These are phyloP conservation scores for Lenzites betulinus DNA, from an alignment of 768 basidiomycete species.

Conservation along the genomic window DNA sequence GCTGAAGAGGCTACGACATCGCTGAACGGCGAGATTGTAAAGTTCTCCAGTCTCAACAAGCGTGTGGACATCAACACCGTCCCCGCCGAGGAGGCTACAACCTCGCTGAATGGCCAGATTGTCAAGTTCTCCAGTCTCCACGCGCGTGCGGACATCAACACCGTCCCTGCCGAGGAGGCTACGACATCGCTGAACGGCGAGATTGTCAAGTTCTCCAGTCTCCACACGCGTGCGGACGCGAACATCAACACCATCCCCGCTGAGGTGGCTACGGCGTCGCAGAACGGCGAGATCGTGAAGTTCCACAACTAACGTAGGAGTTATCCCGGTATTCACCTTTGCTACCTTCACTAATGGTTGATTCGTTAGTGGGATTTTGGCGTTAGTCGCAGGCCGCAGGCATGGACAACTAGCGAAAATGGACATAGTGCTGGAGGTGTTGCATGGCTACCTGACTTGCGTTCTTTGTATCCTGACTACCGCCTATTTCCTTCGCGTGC, in stretches of 20 bases:
- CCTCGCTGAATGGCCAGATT: slow-evolving; percentile 24
- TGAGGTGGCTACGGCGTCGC: slow-evolving; percentile 25
- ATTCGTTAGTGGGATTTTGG: no score
- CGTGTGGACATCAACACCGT: slow-evolving; percentile 27
- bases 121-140: slow-evolving; percentile 15
- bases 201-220: slow-evolving; percentile 30
- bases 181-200: slow-evolving; percentile 39
- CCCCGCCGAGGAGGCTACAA: slow-evolving; percentile 38
- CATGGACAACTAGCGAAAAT: not conserved
- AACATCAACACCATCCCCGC: slow-evolving; percentile 31
- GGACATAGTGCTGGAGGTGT: slow-evolving; percentile 16
- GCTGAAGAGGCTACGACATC: slow-evolving; percentile 36
- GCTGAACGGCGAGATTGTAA: slow-evolving; percentile 33
- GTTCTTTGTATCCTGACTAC: slow-evolving; percentile 17
- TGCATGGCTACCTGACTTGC: slow-evolving; percentile 16
- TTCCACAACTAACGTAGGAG: slow-evolving; percentile 19
- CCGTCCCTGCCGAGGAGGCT: slow-evolving; percentile 36
- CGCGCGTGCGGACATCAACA: slow-evolving; percentile 29
- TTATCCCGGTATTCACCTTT: not conserved
- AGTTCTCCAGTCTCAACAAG: slow-evolving; percentile 27
- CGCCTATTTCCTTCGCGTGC: slow-evolving; percentile 20
- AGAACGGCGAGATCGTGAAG: slow-evolving; percentile 22
- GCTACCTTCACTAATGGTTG: not conserved
- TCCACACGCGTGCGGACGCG: slow-evolving; percentile 23
- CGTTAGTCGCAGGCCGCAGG: not conserved